Conservation (phyloP, 1,284 basidiomycete genomes). For the Pterulicium gracile region DNA sequence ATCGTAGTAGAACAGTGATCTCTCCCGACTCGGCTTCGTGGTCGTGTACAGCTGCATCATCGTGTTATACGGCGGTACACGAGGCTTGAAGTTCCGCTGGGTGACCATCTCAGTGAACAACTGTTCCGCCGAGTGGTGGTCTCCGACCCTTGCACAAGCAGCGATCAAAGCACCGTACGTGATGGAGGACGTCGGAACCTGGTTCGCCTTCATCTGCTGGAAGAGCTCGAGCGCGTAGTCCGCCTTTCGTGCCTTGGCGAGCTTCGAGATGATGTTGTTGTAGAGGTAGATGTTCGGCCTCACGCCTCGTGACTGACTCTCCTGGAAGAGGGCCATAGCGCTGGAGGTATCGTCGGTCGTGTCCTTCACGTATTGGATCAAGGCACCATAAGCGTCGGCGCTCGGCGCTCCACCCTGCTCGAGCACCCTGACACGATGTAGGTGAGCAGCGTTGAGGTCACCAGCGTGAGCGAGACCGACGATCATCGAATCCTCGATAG, state of each 20-base stretch:
- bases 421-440: conserved; percentile 73
- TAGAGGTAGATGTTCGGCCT: conserved; percentile 79
- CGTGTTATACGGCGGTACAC: conserved; percentile 92
- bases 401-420: conserved; percentile 70
- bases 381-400: conserved; percentile 84
- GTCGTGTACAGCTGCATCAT: conserved; percentile 98
- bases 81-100: conserved; percentile 70
- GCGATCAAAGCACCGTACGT: conserved; percentile 95
- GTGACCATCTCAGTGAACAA: conserved; percentile 82
- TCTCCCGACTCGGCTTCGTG: conserved; percentile 77
- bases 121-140: conserved; percentile 71
- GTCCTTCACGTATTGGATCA: conserved; percentile 81
- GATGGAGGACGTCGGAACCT: conserved; percentile 70
- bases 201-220: conserved; percentile 66
- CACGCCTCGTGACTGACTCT: conserved; percentile 64
- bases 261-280: conserved; percentile 93
- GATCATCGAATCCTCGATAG: conserved; percentile 83
- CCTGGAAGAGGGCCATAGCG: conserved; percentile 75
- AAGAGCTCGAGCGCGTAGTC: conserved; percentile 83
- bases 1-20: conserved; percentile 71
- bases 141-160: conserved; percentile 90
- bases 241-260: conserved; percentile 87
- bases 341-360: conserved; percentile 90
- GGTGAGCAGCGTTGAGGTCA: conserved; percentile 68
- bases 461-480: conserved; percentile 76